A percentile compares a stretch with the other conserved stretches of the same genome.
Conservation (phyloP, 108 stramenopile genomes). For the Chaetoceros muelleri region DNA sequence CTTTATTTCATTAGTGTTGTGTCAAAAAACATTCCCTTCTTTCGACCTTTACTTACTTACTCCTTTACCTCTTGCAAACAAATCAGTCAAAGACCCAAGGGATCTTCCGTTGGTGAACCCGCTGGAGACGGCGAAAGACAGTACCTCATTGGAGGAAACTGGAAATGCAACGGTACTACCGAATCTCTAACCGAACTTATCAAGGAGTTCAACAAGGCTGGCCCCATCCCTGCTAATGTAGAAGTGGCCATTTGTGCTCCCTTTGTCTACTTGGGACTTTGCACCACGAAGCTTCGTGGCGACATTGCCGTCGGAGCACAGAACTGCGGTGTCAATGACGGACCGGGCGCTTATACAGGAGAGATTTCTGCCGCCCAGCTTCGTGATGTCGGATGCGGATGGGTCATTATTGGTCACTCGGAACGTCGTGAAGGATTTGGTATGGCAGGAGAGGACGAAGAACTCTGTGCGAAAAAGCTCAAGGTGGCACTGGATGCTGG, state of each 20-base stretch:
- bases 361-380: conserved; percentile 83
- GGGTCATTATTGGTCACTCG: conserved; percentile 97
- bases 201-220: conserved; percentile 75
- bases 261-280: conserved; percentile 60
- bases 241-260: conserved; percentile 81
- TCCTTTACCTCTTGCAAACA: background rate
- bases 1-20: too few relatives aligned
- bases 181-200: conserved; percentile 59
- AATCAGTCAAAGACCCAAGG: background rate
- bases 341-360: conserved; percentile 93
- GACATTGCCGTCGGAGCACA: conserved; percentile 83
- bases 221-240: conserved; percentile 70
- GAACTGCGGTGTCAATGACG: conserved; percentile 57
- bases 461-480: conserved; percentile 88
- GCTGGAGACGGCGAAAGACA: background rate
- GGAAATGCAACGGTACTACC: conserved; percentile 87
- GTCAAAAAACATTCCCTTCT: too few relatives aligned
- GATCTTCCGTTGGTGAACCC: background rate
- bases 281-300: conserved; percentile 41
- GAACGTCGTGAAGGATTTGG: conserved; percentile 94
- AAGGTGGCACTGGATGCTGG: conserved; percentile 94
- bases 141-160: conserved; percentile 92
- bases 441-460: conserved; percentile 86
- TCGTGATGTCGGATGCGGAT: conserved; percentile 90
- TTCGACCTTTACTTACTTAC: background rate